Base-by-base conservation (phyloP, 257 asterid genomes). In the Nicotiana obtusifolia region DNA sequence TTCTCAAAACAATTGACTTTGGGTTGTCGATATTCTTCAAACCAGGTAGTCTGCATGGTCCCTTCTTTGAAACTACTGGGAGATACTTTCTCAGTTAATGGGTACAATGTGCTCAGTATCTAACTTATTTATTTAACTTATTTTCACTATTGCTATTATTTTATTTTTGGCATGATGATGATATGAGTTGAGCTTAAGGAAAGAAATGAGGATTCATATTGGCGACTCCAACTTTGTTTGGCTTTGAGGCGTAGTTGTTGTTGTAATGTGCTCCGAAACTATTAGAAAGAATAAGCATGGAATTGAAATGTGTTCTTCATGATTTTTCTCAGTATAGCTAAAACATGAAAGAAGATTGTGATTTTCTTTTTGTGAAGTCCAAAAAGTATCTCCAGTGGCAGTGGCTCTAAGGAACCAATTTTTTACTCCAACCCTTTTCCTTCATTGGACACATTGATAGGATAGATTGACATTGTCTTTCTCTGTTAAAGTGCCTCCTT, bases 11-110 rank as follows among this genome's bases (percentile, higher is more conserved):
- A 31, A 94, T 94, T 62, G 98, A 94, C 84, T 94, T 94, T 81
- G 98, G 98, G 56, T 86, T 94, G 83, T 94, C 98, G 0, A 83
- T 94, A 28, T 94, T 93, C 91, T 94, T 94, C 91, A 93, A 92
- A 89, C 98, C 98, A 83, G 98, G 98, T 94, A 82, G 37, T 75
- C 49, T 26, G 41, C 24, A 47, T 75, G 41, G 24, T 75, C 7
- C 79, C 3, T 73, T 49, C 24, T 47, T 73, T 49, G 52, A 49
- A 83, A 26, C 64, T 13, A 5, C 24, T 77, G 14, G 7, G 14
- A 73, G 9, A 10, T 35, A 22, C 59, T 68, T 35, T 1, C 13
- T 3, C 15, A 47, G 41, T 28, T 80, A 64, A 37, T 60, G 11
- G 19, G 28, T 62, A 35, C 8, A 0, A 57, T 26, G 28, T 26